Conservation (phyloP, 1,284 basidiomycete genomes). For the Trichosporon ovoides region DNA sequence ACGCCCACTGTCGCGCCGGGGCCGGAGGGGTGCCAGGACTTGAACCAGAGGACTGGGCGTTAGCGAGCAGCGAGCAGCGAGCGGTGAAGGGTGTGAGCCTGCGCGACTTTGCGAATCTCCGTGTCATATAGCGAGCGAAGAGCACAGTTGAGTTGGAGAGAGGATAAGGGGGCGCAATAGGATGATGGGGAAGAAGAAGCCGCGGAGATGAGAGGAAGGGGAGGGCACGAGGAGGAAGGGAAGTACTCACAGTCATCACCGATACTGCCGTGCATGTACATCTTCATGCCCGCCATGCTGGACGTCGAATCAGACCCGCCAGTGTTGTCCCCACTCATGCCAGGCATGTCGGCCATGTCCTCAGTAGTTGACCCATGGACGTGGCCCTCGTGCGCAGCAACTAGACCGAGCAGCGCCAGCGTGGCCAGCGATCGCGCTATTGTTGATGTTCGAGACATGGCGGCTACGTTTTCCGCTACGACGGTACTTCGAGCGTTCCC, state of each 20-base stretch:
- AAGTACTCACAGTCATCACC: conserved; percentile 29
- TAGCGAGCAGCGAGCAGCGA: no score
- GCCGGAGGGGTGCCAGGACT: conserved; percentile 61
- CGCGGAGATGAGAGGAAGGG: no score
- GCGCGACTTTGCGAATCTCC: no score
- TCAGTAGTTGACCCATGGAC: conserved; percentile 18
- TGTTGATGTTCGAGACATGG: neutral
- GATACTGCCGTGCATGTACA: conserved; percentile 35
- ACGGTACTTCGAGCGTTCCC: no score
- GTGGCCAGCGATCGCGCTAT: neutral
- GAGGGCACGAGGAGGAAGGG: neutral
- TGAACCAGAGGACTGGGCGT: conserved; percentile 61
- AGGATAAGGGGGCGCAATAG: no score
- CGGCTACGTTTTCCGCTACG: no score
- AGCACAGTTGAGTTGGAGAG: no score
- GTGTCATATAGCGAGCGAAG: no score
- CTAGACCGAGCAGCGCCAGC: neutral
- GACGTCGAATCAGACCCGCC: neutral
- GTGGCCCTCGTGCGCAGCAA: conserved; percentile 49
- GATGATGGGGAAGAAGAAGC: no score
- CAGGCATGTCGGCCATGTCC: conserved; percentile 8
- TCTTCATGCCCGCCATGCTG: conserved; percentile 22
- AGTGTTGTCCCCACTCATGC: no score
- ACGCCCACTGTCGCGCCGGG: conserved; percentile 66
- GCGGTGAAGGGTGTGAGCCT: no score